Percentiles rank a stretch among this genome's conserved stretches.
Evolutionary conservation across 129 eudicot species (phyloP).

Genomic region (Flaveria trinervia): DNA sequence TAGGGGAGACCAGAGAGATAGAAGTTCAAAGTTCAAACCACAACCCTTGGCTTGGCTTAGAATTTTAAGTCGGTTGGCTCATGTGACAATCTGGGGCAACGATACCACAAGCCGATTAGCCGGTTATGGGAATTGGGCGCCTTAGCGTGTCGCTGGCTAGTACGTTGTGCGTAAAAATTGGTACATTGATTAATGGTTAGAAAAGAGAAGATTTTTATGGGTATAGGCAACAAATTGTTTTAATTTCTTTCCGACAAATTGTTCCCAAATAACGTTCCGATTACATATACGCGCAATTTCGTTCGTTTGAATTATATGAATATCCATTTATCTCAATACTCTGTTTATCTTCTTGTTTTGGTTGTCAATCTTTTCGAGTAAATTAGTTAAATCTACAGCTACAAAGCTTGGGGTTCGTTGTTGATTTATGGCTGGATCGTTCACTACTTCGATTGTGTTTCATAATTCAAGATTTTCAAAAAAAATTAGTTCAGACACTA

Average conservation of each 20-base stretch:
- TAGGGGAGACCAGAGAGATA: no score
- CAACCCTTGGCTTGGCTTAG: no score
- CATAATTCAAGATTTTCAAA: slow-evolving; percentile 33
- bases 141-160: neutral
- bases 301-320: slow-evolving; percentile 4
- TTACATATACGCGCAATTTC: slow-evolving; percentile 1
- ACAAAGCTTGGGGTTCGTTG: slow-evolving; percentile 15
- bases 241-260: neutral
- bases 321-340: slow-evolving; percentile 6
- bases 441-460: slow-evolving; percentile 25
- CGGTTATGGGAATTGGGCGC: no score
- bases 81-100: no score
- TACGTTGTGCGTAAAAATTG: neutral
- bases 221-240: no score
- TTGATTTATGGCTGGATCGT: slow-evolving; percentile 38
- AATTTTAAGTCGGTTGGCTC: no score
- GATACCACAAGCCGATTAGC: no score
- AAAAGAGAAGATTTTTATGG: neutral
- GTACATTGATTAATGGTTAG: neutral
- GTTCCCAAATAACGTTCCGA: slow-evolving; percentile 13
- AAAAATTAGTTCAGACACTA: slow-evolving; percentile 33
- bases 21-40: no score
- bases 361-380: slow-evolving; percentile 12
- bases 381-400: slow-evolving; percentile 6
- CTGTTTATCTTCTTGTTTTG: slow-evolving; percentile 17